phyloP scores from a whole-genome alignment of 1,284 basidiomycete species.

The Microbotryomycetes sp. region DNA sequence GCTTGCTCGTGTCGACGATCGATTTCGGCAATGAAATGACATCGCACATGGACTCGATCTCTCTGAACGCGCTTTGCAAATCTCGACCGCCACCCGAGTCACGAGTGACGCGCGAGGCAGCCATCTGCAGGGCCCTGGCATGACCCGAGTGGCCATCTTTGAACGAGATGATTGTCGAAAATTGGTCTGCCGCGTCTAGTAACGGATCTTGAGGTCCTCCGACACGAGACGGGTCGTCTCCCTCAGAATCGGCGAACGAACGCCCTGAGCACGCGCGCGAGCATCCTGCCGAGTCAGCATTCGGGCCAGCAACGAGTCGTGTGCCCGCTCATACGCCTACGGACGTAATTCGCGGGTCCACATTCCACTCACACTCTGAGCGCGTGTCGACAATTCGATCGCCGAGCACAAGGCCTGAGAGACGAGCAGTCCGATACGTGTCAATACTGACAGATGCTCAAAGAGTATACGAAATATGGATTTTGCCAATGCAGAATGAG shows the following conservation, averaged over 20 bases:
- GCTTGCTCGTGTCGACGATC: slow-evolving; percentile 90
- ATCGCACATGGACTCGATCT: slow-evolving; percentile 88
- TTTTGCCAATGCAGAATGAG: background rate
- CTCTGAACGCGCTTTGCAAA: slow-evolving; percentile 77
- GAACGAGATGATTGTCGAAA: slow-evolving; percentile 90
- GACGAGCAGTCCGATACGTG: too few relatives aligned
- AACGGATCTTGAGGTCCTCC: slow-evolving; percentile 87
- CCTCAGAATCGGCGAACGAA: slow-evolving; percentile 95
- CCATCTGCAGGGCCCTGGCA: slow-evolving; percentile 85
- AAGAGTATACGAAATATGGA: background rate
- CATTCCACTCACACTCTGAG: slow-evolving; percentile 80
- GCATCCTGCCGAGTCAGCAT: background rate
- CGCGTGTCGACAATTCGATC: slow-evolving; percentile 96
- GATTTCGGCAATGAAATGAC: slow-evolving; percentile 91
- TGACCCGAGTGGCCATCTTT: slow-evolving; percentile 89
- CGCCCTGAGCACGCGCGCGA: slow-evolving; percentile 42
- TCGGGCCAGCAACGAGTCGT: too few relatives aligned
- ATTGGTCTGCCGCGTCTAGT: slow-evolving; percentile 80
- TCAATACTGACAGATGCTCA: background rate
- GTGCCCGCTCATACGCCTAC: too few relatives aligned
- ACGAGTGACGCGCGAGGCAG: slow-evolving; percentile 62
- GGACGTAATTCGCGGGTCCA: too few relatives aligned
- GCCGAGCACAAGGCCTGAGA: slow-evolving; percentile 62
- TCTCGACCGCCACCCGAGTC: slow-evolving; percentile 69
- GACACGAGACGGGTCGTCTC: slow-evolving; percentile 98